A percentile compares a stretch with the other conserved stretches of the same genome.
phyloP scores from a whole-genome alignment of 129 eudicot genomes.

The Calendula officinalis region DNA sequence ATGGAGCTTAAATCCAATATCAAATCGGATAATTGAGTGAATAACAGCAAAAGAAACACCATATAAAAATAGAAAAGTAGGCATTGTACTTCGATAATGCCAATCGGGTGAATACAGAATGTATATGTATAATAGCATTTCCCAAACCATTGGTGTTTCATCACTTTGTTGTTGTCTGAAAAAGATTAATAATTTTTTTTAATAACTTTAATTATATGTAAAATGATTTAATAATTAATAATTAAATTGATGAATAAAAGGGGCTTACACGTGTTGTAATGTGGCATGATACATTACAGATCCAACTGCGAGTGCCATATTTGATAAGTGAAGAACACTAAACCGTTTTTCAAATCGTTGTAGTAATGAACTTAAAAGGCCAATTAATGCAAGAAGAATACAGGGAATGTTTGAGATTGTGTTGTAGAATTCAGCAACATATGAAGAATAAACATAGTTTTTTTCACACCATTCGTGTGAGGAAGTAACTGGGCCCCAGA shows the following conservation, averaged over 20 bases:
- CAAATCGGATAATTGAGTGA: constrained; percentile 41
- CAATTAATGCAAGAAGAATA: constrained; percentile 50
- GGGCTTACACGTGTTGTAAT: constrained; percentile 46
- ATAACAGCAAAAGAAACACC: constrained; percentile 44
- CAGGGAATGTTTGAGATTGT: constrained; percentile 54
- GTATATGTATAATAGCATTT: constrained; percentile 54
- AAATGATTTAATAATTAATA: background rate
- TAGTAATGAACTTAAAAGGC: constrained; percentile 45
- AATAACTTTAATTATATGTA: constrained; percentile 1
- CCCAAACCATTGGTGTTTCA: constrained; percentile 63
- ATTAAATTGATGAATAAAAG: constrained; percentile 1
- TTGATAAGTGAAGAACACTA: constrained; percentile 52
- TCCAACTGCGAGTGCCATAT: constrained; percentile 53
- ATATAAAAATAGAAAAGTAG: constrained; percentile 52
- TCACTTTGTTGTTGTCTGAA: constrained; percentile 50
- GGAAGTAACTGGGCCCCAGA: constrained; percentile 63
- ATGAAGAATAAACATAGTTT: constrained; percentile 47
- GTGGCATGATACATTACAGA: constrained; percentile 55
- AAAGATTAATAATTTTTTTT: background rate
- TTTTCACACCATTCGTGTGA: constrained; percentile 55
- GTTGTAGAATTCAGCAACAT: constrained; percentile 49
- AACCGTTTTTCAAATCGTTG: constrained; percentile 58
- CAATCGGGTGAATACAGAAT: constrained; percentile 66
- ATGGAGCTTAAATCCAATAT: constrained; percentile 48
- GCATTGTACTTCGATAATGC: constrained; percentile 61